Evolutionary conservation across 2,329 filamentous ascomycete genomes (phyloP).

Genomic region (Didymella keratinophila): DNA sequence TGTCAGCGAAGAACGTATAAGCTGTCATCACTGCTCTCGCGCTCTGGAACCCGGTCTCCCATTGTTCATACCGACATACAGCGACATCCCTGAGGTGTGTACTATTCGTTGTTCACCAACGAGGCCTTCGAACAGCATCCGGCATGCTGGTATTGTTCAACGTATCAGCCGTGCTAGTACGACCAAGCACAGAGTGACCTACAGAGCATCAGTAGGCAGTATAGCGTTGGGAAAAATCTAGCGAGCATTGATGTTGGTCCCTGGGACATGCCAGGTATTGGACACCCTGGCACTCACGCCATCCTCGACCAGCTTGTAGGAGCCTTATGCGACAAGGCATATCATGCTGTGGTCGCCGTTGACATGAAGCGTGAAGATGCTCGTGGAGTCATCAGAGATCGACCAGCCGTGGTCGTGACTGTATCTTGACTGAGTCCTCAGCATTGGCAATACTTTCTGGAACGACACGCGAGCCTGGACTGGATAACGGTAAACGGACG

Average conservation of each 20-base stretch:
- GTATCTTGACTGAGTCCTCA: conserved; percentile 10
- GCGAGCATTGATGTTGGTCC: too few relatives aligned
- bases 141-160: conserved; percentile 3
- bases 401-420: background rate
- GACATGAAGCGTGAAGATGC: too few relatives aligned
- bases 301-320: too few relatives aligned
- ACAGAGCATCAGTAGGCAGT: background rate
- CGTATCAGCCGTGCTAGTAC: background rate
- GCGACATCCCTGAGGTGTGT: background rate
- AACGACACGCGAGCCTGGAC: background rate
- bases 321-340: too few relatives aligned
- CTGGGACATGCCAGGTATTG: too few relatives aligned
- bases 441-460: conserved; percentile 4
- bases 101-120: conserved; percentile 15
- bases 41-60: background rate
- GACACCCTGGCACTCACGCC: too few relatives aligned
- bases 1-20: too few relatives aligned
- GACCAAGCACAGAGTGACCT: background rate
- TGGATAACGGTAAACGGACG: too few relatives aligned
- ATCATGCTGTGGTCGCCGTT: too few relatives aligned
- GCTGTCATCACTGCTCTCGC: background rate
- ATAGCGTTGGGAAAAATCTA: too few relatives aligned
- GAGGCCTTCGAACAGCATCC: conserved; percentile 1
- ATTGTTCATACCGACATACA: conserved; percentile 6
- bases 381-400: conserved; percentile 17